Evolutionary conservation across 352 stramenopile species (phyloP).

Genomic region (Globisporangium spiculum): DNA sequence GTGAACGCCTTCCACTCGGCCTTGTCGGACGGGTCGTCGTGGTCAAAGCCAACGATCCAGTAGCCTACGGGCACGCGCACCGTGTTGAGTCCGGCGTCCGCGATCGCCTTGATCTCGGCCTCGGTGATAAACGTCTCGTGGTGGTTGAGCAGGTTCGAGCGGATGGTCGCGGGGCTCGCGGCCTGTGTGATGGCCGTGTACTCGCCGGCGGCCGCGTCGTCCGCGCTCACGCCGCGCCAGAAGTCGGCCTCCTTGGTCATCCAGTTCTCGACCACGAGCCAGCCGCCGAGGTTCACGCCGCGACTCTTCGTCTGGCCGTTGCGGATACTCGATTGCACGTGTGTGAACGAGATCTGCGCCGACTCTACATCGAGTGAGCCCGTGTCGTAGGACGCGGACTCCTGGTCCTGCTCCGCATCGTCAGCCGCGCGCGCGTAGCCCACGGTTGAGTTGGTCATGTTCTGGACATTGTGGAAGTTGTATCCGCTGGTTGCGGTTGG

Average conservation of each 20-base stretch:
- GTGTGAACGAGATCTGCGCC: slow-evolving; percentile 11
- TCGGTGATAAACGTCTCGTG: slow-evolving; percentile 69
- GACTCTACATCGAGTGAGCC: not conserved
- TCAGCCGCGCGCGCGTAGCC: not conserved
- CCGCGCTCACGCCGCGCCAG: slow-evolving; percentile 43
- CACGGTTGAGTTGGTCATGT: not conserved
- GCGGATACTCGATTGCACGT: slow-evolving; percentile 65
- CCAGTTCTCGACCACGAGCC: slow-evolving; percentile 79
- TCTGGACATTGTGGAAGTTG: not conserved
- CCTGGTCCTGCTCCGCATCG: not conserved
- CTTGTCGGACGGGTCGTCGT: slow-evolving; percentile 39
- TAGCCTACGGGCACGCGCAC: slow-evolving; percentile 79
- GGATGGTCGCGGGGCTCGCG: slow-evolving; percentile 31
- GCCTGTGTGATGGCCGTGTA: slow-evolving; percentile 58
- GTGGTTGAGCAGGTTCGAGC: slow-evolving; percentile 41
- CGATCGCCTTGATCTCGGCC: slow-evolving; percentile 59
- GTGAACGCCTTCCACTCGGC: slow-evolving; percentile 51
- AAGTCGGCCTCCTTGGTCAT: slow-evolving; percentile 63
- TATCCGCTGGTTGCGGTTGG: not conserved
- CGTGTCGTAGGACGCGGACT: not conserved
- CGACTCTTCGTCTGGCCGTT: slow-evolving; percentile 38
- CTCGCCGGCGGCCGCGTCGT: slow-evolving; percentile 45
- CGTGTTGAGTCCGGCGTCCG: slow-evolving; percentile 63
- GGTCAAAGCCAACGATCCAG: slow-evolving; percentile 76
- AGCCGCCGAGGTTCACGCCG: slow-evolving; percentile 75